Evolutionary conservation across 202 grass and related monocot species (phyloP), one percentile per base, ranked within the genome.

Genomic region (Digitaria exilis): DNA sequence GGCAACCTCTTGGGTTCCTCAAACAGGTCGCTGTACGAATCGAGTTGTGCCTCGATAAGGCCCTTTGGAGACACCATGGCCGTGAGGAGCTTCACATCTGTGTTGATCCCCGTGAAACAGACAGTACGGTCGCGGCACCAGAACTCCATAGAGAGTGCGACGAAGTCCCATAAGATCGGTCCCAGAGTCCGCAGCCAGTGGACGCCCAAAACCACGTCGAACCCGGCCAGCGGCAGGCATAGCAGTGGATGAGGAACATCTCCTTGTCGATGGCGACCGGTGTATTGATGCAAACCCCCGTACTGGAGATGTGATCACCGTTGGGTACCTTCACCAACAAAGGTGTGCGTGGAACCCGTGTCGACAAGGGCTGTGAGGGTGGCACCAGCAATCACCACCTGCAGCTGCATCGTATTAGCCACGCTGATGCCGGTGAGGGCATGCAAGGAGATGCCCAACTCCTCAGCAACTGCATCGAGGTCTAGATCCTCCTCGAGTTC

Each of bases 321-420:
- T 39, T 39, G 7, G 37, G 7, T 1, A 66, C 63, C 32, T 41
- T 41, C 16, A 66, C 63, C 0, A 34, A 41, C 6, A 66, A 65
- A 65, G 0, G 15, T 19, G 31, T 65, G 61, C 2, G 61, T 65
- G 0, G 61, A 65, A 16, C 61, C 15, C 0, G 61, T 35, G 31
- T 65, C 31, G 0, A 65, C 61, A 0, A 65, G 5, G 0, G 61
- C 31, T 2, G 22, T 1, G 0, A 66, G 9, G 1, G 17, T 1
- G 0, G 1, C 18, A 8, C 34, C 34, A 9, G 2, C 3, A 18
- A 66, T 41, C 0, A 1, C 0, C 6, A 11, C 18, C 5, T 0
- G 51, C 1, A 55, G 51, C 2, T 22, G 5, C 51, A 55, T 55
- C 18, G 21, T 66, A 18, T 18, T 22, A 18, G 29, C 32, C 7